Percentiles rank a stretch among this genome's conserved stretches.
These are phyloP conservation scores for Pseudopyrenochaeta lycopersici DNA, from an alignment of 2,329 filamentous ascomycete species.

Conservation along the genomic window DNA sequence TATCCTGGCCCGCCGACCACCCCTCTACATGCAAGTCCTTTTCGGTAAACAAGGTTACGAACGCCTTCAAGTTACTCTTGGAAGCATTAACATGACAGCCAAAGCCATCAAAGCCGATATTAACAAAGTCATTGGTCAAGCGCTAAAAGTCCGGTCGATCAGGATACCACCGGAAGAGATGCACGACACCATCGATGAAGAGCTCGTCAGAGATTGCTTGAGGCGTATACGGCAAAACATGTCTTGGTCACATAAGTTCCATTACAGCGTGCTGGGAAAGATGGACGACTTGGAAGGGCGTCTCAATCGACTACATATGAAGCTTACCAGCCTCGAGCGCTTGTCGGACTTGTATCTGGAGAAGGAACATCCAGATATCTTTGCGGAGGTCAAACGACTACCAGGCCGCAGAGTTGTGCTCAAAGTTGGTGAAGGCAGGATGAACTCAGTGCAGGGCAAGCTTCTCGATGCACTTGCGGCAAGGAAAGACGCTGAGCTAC, in stretches of 20 bases:
- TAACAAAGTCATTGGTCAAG: constrained; percentile 23
- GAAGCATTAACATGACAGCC: constrained; percentile 19
- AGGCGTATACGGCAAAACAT: constrained; percentile 22
- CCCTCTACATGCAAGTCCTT: constrained; percentile 29
- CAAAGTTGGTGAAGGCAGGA: constrained; percentile 19
- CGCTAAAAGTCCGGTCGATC: constrained; percentile 18
- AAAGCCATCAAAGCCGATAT: constrained; percentile 21
- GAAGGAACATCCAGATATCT: constrained; percentile 34
- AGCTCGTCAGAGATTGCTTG: constrained; percentile 29
- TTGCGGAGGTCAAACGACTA: constrained; percentile 28
- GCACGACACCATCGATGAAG: constrained; percentile 9
- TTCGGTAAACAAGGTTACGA: constrained; percentile 32
- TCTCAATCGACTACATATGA: constrained; percentile 27
- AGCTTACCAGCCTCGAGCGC: constrained; percentile 31
- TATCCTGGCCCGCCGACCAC: constrained; percentile 23
- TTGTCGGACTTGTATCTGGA: constrained; percentile 33
- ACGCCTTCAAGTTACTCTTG: constrained; percentile 23
- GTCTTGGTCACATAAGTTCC: constrained; percentile 32
- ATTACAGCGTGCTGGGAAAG: constrained; percentile 23
- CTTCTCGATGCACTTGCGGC: constrained; percentile 28
- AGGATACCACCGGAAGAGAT: constrained; percentile 2
- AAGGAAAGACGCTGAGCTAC: constrained; percentile 36
- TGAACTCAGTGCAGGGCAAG: constrained; percentile 19
- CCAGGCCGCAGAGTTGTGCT: constrained; percentile 29
- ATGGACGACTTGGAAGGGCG: constrained; percentile 27